Evolutionary conservation across 345 rosid species (phyloP), one percentile per base, ranked within the genome.

Genomic region (Arabis hirsuta): DNA sequence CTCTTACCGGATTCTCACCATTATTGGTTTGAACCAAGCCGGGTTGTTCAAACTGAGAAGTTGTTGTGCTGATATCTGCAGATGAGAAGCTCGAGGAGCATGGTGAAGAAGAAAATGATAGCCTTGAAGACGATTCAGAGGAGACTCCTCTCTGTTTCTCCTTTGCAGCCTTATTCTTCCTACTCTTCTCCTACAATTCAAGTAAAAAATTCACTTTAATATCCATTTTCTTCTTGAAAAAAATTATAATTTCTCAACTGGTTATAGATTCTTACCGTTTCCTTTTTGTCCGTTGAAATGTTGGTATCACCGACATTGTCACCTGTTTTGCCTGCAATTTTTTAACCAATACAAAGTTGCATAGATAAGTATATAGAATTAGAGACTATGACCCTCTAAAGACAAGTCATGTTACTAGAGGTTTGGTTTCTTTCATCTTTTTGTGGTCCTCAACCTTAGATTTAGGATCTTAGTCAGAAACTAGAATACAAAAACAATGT

Each of bases 21-120:
- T 58, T 72, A 65, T 43, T 66, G 46, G 63, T 62, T 60, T 76
- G 86, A 62, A 68, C 73, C 48, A 63, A 54, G 7, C 80, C 76
- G 12, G 82, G 62, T 61, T 83, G 74, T 53, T 87, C 88, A 26
- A 67, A 66, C 73, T 76, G 90, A 55, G 84, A 75, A 14, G 90
- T 63, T 59, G 77, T 82, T 44, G 74, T 83, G 52, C 77, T 82
- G 70, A 81, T 78, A 53, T 91, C 92, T 6, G 81, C 72, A 50
- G 92, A 90, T 44, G 93, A 85, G 71, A 88, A 78, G 78, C 86
- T 88, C 1, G 96, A 90, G 26, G 98, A 88, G 66, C 90, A 76
- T 58, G 90, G 81, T 51, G 99, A 88, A 68, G 96, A 85, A 27
- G 97, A 87, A 73, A 83, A 80, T 1, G 92, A 87, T 68, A 83